phyloP scores from a whole-genome alignment of 306 rosid species.

The Biancaea sappan region DNA sequence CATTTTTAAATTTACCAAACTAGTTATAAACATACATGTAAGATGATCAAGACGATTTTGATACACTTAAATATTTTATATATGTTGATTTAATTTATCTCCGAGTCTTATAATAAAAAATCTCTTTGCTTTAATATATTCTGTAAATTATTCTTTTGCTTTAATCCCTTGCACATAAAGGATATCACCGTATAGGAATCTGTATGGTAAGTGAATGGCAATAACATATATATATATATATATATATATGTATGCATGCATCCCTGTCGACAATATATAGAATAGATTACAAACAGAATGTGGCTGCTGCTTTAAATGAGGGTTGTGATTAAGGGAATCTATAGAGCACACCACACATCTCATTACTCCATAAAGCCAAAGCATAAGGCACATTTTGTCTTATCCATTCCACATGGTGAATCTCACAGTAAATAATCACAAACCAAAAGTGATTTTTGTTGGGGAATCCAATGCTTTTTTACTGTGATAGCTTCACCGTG shows the following conservation, averaged over 20 bases:
- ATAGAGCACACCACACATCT: slow-evolving; percentile 42
- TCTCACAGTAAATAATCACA: slow-evolving; percentile 40
- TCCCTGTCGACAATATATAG: slow-evolving; percentile 16
- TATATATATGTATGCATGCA: not conserved
- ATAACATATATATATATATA: not conserved
- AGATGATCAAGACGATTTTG: no score
- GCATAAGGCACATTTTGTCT: slow-evolving; percentile 68
- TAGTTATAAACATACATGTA: no score
- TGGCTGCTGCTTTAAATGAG: slow-evolving; percentile 51
- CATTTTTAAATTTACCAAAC: no score
- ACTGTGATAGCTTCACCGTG: slow-evolving; percentile 60
- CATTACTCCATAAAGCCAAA: slow-evolving; percentile 39
- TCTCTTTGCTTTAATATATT: not conserved
- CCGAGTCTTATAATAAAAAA: no score
- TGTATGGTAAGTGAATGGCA: slow-evolving; percentile 25
- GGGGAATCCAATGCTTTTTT: slow-evolving; percentile 75
- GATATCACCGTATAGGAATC: slow-evolving; percentile 34
- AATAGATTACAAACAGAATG: slow-evolving; percentile 44
- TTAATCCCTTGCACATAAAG: slow-evolving; percentile 22
- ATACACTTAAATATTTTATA: not conserved
- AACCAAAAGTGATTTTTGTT: slow-evolving; percentile 47
- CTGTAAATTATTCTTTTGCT: slow-evolving; percentile 8
- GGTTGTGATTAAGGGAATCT: slow-evolving; percentile 46
- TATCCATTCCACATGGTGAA: slow-evolving; percentile 63
- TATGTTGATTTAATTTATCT: not conserved